These are phyloP conservation scores for Ormosia semicastrata DNA, from an alignment of 306 rosid species.

Conservation along the genomic window DNA sequence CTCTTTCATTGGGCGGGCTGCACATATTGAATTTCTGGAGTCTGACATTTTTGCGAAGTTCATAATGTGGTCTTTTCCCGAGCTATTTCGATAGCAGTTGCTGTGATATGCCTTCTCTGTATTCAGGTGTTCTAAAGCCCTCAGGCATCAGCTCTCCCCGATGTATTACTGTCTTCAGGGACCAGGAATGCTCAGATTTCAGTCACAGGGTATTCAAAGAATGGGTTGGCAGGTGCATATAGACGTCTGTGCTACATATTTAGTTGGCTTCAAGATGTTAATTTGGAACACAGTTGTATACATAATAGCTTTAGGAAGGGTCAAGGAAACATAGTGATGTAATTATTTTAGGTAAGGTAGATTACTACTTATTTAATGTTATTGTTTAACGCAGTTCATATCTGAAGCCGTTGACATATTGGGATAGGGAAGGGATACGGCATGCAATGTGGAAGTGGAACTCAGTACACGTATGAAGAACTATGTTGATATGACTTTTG, in stretches of 20 bases:
- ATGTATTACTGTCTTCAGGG: background rate
- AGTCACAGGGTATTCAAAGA: background rate
- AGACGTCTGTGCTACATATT: background rate
- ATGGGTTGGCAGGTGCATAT: slow-evolving; percentile 1
- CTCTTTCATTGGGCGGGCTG: slow-evolving; percentile 84
- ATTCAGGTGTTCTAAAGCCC: slow-evolving; percentile 10
- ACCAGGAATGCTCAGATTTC: background rate
- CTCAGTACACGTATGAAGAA: background rate
- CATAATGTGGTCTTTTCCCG: slow-evolving; percentile 93
- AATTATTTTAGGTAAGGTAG: slow-evolving; percentile 32
- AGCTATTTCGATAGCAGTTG: slow-evolving; percentile 54
- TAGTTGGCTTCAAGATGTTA: background rate
- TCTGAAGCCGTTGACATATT: background rate
- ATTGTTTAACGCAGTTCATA: background rate
- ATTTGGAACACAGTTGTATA: background rate
- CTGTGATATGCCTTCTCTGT: slow-evolving; percentile 6
- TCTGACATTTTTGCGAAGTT: slow-evolving; percentile 75
- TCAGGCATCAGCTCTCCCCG: background rate
- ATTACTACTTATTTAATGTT: background rate
- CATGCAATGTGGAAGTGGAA: background rate
- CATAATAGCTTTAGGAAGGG: background rate
- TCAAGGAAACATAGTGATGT: slow-evolving; percentile 27
- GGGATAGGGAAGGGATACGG: background rate
- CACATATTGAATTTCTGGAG: slow-evolving; percentile 90
- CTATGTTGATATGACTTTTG: background rate